A percentile compares a stretch with the other conserved stretches of the same genome.
phyloP scores from a whole-genome alignment of 805 yeast genomes.

The Suhomyces sp. region DNA sequence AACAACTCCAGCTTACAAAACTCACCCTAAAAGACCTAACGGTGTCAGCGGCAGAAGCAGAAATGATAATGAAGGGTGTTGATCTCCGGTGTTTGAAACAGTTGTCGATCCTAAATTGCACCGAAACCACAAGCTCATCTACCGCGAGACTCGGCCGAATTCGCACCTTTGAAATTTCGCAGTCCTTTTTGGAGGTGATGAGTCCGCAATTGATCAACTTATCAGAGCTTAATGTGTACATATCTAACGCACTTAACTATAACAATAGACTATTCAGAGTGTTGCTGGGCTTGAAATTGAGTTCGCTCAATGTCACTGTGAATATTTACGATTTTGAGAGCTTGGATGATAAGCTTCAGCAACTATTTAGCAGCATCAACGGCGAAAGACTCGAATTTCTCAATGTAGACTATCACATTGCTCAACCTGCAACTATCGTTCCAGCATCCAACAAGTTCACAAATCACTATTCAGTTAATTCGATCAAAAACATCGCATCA shows the following conservation, averaged over 20 bases:
- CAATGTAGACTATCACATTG: constrained; percentile 2
- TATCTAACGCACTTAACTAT: neutral
- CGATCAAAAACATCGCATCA: neutral
- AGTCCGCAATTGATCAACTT: neutral
- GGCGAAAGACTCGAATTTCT: neutral
- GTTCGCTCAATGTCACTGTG: constrained; percentile 3
- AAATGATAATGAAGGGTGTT: neutral
- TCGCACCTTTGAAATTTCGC: neutral
- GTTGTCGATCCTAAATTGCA: constrained; percentile 3
- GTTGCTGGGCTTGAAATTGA: neutral
- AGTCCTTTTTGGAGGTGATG: neutral
- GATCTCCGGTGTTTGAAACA: neutral
- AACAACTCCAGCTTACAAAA: neutral
- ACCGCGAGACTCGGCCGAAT: neutral
- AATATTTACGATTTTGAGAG: constrained; percentile 2
- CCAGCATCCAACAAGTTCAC: neutral
- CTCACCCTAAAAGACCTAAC: constrained; percentile 1
- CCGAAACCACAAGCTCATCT: neutral
- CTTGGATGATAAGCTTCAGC: neutral
- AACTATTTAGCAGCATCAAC: neutral
- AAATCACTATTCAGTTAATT: neutral
- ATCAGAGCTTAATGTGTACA: neutral
- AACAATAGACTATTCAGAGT: neutral
- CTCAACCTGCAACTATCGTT: neutral
- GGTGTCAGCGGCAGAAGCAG: constrained; percentile 1